Conservation (phyloP, 225 moss, liverwort and hornwort species). For the Rhytidiadelphus loreus region DNA sequence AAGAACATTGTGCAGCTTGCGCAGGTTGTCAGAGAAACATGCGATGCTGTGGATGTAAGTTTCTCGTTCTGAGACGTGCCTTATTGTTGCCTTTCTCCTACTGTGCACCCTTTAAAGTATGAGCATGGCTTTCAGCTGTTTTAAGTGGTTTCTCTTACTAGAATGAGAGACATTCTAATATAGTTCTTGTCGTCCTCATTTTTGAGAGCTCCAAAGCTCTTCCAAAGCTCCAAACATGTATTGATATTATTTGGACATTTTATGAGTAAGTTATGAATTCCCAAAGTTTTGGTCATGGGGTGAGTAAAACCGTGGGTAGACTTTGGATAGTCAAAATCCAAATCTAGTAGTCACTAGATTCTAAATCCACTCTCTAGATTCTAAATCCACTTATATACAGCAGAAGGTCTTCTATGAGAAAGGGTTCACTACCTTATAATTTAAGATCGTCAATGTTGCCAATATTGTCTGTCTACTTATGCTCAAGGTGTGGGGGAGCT, state of each 20-base stretch:
- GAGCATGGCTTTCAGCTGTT: not conserved
- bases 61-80: not conserved
- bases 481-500: not conserved
- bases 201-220: not conserved
- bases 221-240: not conserved
- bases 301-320: not conserved
- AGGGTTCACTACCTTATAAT: not conserved
- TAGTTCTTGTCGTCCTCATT: not conserved
- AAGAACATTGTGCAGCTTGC: slow-evolving; percentile 20
- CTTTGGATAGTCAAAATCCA: too few relatives aligned
- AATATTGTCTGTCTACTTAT: not conserved
- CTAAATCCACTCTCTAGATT: not conserved
- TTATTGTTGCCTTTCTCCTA: not conserved
- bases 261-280: not conserved
- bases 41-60: slow-evolving; percentile 18
- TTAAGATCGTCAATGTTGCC: not conserved
- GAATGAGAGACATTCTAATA: not conserved
- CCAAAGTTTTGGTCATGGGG: not conserved
- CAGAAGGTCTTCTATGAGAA: not conserved
- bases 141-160: not conserved
- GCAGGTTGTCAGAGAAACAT: slow-evolving; percentile 3
- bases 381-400: not conserved
- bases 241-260: not conserved
- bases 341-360: not conserved
- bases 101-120: not conserved